Conservation (phyloP, 2,329 filamentous ascomycete species). For the Paracoccidioides brasiliensis region DNA sequence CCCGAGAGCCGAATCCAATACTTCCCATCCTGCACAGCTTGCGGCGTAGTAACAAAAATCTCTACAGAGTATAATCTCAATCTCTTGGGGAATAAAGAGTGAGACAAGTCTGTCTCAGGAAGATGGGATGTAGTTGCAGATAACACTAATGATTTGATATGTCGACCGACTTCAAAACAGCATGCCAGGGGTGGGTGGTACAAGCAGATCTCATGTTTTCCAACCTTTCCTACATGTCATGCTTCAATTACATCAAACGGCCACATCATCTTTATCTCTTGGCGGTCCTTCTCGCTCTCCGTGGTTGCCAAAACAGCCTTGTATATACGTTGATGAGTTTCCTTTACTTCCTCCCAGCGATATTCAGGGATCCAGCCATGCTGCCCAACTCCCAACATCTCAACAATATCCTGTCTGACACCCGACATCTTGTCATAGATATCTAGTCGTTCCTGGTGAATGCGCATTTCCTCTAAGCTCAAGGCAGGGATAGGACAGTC, state of each 20-base stretch:
- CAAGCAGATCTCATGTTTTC: no score
- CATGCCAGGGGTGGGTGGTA: no score
- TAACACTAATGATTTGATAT: no score
- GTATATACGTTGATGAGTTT: slow-evolving; percentile 8
- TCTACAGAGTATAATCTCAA: no score
- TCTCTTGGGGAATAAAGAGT: no score
- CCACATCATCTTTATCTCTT: slow-evolving; percentile 12
- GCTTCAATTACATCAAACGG: slow-evolving; percentile 9
- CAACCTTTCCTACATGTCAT: no score
- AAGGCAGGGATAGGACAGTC: slow-evolving; percentile 9
- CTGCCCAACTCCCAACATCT: slow-evolving; percentile 10
- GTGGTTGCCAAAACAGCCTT: slow-evolving; percentile 7
- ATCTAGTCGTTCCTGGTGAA: slow-evolving; percentile 9
- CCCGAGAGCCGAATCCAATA: no score
- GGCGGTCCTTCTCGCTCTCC: slow-evolving; percentile 10
- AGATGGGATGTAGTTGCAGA: no score
- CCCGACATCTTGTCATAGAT: slow-evolving; percentile 9
- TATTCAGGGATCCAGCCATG: slow-evolving; percentile 11
- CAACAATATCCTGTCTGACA: slow-evolving; percentile 10
- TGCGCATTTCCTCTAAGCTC: slow-evolving; percentile 7
- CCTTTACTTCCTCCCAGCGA: slow-evolving; percentile 9
- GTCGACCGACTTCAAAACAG: no score
- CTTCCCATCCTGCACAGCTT: no score
- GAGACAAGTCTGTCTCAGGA: no score
- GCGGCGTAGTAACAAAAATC: no score